These are phyloP conservation scores for Brettanomyces bruxellensis DNA, from an alignment of 805 yeast species.

Conservation along the genomic window DNA sequence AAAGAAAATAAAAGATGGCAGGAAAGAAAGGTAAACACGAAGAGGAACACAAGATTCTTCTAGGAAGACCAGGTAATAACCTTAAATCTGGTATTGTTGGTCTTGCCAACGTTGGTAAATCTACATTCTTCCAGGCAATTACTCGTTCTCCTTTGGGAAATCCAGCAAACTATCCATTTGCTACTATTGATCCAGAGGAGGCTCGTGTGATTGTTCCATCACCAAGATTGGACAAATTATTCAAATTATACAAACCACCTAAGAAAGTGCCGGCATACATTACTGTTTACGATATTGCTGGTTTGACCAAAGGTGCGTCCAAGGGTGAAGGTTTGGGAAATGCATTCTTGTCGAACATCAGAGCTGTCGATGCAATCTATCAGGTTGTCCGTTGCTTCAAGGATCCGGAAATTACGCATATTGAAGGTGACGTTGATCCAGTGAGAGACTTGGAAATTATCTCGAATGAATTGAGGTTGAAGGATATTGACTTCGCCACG, in stretches of 20 bases:
- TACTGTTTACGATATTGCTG: slow-evolving; percentile 95
- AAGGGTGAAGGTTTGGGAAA: slow-evolving; percentile 98
- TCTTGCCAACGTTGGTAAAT: slow-evolving; percentile 89
- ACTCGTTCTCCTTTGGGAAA: slow-evolving; percentile 88
- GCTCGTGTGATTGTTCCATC: slow-evolving; percentile 94
- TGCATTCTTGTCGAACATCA: slow-evolving; percentile 90
- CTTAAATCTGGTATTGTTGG: slow-evolving; percentile 82
- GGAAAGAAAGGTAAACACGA: slow-evolving; percentile 28
- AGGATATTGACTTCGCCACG: slow-evolving; percentile 86
- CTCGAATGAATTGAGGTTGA: slow-evolving; percentile 83
- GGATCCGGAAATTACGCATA: slow-evolving; percentile 95
- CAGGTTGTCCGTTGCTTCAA: slow-evolving; percentile 97
- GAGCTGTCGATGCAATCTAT: slow-evolving; percentile 96
- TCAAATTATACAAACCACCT: slow-evolving; percentile 70
- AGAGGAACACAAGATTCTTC: slow-evolving; percentile 28
- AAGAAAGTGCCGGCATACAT: slow-evolving; percentile 85
- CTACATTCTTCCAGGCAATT: slow-evolving; percentile 95
- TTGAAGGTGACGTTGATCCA: slow-evolving; percentile 95
- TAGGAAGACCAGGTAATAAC: slow-evolving; percentile 35
- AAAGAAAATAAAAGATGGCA: slow-evolving; percentile 20
- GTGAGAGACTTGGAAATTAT: slow-evolving; percentile 90
- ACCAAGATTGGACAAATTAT: slow-evolving; percentile 70
- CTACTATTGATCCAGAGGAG: slow-evolving; percentile 97
- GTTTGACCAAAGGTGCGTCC: slow-evolving; percentile 93
- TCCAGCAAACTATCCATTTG: slow-evolving; percentile 98